Evolutionary conservation across 345 rosid species (phyloP), one percentile per base, ranked within the genome.

Genomic region (Trapa incisa): DNA sequence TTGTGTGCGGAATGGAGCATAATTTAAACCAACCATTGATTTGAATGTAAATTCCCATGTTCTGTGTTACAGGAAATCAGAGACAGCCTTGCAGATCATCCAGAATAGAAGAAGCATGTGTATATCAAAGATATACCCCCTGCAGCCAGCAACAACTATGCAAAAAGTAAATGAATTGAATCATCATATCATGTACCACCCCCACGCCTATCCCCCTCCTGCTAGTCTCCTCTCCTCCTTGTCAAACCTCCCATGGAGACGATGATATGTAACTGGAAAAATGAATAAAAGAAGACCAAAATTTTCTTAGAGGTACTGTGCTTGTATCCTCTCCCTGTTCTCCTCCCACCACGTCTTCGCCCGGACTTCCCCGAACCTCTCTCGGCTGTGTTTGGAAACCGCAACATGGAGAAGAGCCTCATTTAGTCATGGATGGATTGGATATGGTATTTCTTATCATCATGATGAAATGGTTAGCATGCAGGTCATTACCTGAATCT

Each of bases 321-420:
- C 67, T 80, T 93, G 98, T 90, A 93, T 93, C 79, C 98, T 88
- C 60, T 88, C 98, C 74, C 97, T 85, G 80, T 93, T 93, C 80
- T 90, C 87, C 75, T 93, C 98, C 98, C 98, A 93, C 98, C 98
- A 93, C 45, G 54, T 67, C 85, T 90, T 93, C n/a, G 98, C 98
- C 3, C 87, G 84, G 73, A 90, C 89, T 77, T 90, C 96, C 61
- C 97, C 98, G 16, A 93, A 93, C 67, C 70, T 78, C 77, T 93
- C 98, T 0, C 98, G 98, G 81, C 98, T 93, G 92, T 68, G 92
- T 68, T 0, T 17, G 4, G 37, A 62, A 54, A 13, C 5, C 63
- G 60, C 42, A 38, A 43, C 37, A 53, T 41, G 9, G 29, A 22
- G 29, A 22, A 2, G 43, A 6, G 37, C 22, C 16, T 15, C 43